Evolutionary conservation across 2,329 filamentous ascomycete genomes (phyloP), one percentile per base, ranked within the genome.

Genomic region (Xylaria sp.): DNA sequence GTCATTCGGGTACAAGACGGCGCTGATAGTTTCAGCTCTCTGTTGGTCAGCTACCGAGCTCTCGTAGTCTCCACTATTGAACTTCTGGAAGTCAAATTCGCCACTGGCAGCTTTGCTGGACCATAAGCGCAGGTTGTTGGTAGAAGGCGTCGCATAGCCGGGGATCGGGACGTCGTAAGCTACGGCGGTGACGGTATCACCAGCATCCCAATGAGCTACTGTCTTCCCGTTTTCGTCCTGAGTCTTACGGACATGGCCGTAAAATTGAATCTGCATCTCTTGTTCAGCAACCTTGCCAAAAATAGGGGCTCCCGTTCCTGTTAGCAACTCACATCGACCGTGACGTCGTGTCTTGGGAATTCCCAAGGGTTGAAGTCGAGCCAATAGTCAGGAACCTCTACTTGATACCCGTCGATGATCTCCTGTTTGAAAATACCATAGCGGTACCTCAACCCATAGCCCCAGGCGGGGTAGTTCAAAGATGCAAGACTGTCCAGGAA

Each of bases 361-460:
- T 99, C 94, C 94, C 94, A 99, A 0, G 94, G 94, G 74, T 99
- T 99, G 75, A 97, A 97, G 72, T 97, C 94, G 49, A 99, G 85
- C 94, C 94, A 99, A 76, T 99, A 97, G 72, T 99, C 94, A 18
- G 94, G 94, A 54, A 97, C 90, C 71, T 99, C 94, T 61, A 99
- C 92, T 74, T 99, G 94, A 72, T 97, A 99, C 53, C 94, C 94
- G 68, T 97, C 90, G 56, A 97, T 87, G 66, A 99, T 97, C 78
- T 97, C 94, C 78, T 99, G 94, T 79, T 97, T 97, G 86, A 99
- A 99, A 72, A 99, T 99, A 70, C 90, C 90, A 71, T 97, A 97
- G 72, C 92, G 83, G 78, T 99, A 99, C 68, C 94, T 86, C 63
- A 99, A 78, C 50, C 93, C 94, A 68, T 99, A 99, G 34, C 94